A percentile compares a stretch with the other conserved stretches of the same genome.
Evolutionary conservation across 2,329 filamentous ascomycete genomes (phyloP).

Genomic region (Aspergillus hortae): DNA sequence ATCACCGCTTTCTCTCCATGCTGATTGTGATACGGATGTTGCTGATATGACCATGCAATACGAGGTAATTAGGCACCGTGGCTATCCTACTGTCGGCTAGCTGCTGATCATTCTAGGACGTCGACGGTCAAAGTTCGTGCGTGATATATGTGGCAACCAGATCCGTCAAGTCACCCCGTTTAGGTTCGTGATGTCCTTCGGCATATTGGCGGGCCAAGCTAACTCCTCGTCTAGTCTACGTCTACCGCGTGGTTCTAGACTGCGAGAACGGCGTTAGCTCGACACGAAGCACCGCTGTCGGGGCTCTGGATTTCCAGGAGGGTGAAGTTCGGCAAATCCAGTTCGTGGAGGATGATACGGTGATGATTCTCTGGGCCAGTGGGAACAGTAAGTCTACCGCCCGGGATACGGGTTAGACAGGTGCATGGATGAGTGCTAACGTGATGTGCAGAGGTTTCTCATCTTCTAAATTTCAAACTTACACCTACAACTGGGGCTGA

Average conservation of each 20-base stretch:
- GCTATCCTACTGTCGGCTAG: not conserved
- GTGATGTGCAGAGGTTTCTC: constrained; percentile 19
- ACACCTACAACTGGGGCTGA: constrained; percentile 12
- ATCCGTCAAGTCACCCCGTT: constrained; percentile 30
- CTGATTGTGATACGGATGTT: constrained; percentile 30
- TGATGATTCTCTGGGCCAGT: constrained; percentile 57
- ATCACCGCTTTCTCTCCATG: constrained; percentile 48
- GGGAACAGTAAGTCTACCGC: constrained; percentile 21
- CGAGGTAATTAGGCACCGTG: constrained; percentile 31
- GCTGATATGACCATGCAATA: constrained; percentile 59
- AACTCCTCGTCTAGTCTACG: constrained; percentile 45
- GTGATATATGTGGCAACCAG: constrained; percentile 34
- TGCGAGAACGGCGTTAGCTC: constrained; percentile 60
- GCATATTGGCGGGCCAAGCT: constrained; percentile 7
- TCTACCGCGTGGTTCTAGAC: constrained; percentile 54
- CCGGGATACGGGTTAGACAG: too few relatives aligned
- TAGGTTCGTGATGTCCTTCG: constrained; percentile 22
- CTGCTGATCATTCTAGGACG: constrained; percentile 18
- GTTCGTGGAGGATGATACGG: constrained; percentile 60
- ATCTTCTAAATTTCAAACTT: constrained; percentile 35
- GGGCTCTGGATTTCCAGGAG: constrained; percentile 29
- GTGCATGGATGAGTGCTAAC: constrained; percentile 1
- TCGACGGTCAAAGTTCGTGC: constrained; percentile 21
- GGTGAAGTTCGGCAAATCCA: constrained; percentile 56
- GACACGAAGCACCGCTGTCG: constrained; percentile 28